Base-by-base conservation (phyloP, 352 stramenopile species). In the Phytophthora crassamura region DNA sequence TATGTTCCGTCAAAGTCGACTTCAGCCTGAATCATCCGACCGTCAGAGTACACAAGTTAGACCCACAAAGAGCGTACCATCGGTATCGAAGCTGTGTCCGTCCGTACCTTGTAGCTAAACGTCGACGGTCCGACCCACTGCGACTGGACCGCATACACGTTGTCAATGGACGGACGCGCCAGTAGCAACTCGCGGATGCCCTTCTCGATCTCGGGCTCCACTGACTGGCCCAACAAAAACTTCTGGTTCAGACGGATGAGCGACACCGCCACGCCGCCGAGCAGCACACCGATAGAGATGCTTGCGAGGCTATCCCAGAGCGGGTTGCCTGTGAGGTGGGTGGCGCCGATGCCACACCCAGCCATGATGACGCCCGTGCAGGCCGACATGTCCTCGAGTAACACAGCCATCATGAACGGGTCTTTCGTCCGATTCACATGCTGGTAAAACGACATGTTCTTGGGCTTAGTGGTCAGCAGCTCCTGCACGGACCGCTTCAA, bases 1-100 rank as follows among this genome's bases (percentile, higher is more conserved):
- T 98, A 99, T 38, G 97, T 99, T 52, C 97, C 97, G 66, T 99
- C 97, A 81, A 99, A 99, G 76, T 99, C 97, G 6, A 99, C 92
- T 78, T 99, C 97, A 18, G 97, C 97, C 87, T 95, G 42, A 33
- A 57, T 41, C 15, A 58, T 12, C 22, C 35, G 22, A 66, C 14
- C 67, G n/a, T n/a, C n/a, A n/a, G n/a, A 51, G 5, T 47, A 35
- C 34, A 51, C 25, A 9, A 32, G 20, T 69, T 15, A 73, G 39
- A 39, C 20, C 35, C 22, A 43, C 8, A 41, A 28, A n/a, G 53
- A n/a, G n/a, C n/a, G n/a, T n/a, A n/a, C n/a, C n/a, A n/a, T n/a
- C n/a, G n/a, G n/a, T n/a, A n/a, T n/a, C n/a, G n/a, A n/a, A n/a
- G n/a, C n/a, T n/a, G n/a, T n/a, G n/a, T n/a, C n/a, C 22, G 0